Evolutionary conservation across 805 yeast genomes (phyloP).

Genomic region (Pichia insulana): DNA sequence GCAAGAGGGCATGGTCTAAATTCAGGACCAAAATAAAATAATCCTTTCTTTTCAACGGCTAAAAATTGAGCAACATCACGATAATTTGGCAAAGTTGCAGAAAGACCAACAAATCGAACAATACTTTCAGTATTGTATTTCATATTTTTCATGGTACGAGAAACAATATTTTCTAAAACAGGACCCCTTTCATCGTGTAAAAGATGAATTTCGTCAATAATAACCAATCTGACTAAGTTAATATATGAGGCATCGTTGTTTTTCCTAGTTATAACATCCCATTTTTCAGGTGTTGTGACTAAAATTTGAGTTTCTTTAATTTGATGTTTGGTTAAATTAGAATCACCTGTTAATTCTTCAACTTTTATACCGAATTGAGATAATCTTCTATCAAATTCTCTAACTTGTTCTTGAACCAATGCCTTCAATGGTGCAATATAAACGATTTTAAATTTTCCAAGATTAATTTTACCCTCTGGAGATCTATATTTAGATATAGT

Average conservation of each 20-base stretch:
- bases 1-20: conserved; percentile 89
- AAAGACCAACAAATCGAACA: conserved; percentile 72
- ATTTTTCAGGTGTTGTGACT: conserved; percentile 93
- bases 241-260: conserved; percentile 57
- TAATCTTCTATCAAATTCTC: conserved; percentile 72
- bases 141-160: conserved; percentile 53
- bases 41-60: conserved; percentile 53
- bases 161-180: conserved; percentile 78
- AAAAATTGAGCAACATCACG: conserved; percentile 78
- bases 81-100: conserved; percentile 90
- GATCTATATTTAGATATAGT: conserved; percentile 47
- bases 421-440: conserved; percentile 94
- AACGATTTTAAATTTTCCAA: conserved; percentile 62
- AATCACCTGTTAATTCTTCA: conserved; percentile 86
- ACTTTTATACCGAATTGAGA: conserved; percentile 58
- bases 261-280: conserved; percentile 94
- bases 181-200: conserved; percentile 95
- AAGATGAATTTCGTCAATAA: conserved; percentile 88
- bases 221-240: conserved; percentile 55
- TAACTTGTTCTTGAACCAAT: conserved; percentile 86
- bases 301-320: conserved; percentile 70
- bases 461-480: conserved; percentile 36
- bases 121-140: conserved; percentile 31
- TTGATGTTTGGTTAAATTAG: conserved; percentile 66
- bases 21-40: conserved; percentile 75